Base-by-base conservation (phyloP, 257 asterid species). In the Ajuga chamaepitys region DNA sequence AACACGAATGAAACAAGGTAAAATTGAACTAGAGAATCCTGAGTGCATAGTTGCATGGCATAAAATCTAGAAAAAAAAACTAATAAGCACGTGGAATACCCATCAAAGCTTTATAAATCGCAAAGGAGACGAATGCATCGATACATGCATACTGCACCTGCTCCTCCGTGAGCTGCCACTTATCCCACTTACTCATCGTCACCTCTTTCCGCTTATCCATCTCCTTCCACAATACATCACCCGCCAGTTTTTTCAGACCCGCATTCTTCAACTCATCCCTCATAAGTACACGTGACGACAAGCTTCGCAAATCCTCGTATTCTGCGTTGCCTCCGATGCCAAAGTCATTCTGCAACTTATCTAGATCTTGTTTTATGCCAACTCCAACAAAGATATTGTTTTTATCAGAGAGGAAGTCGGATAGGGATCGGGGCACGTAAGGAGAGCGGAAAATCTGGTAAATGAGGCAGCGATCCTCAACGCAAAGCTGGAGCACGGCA, bases 401-500 rank as follows among this genome's bases (percentile, higher is more conserved):
- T 0, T 9, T 20, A 32, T 66, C 12, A 62, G 72, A 21, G 51
- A 81, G 74, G 67, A 81, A 78, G 0, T 73, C 67, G 1, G 2
- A 4, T 7, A 78, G 76, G 0, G 37, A 5, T 7, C 10, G 3
- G 9, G 85, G 87, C 10, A 78, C 35, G 17, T 1, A 0, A 4
- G 41, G 32, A 47, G 80, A 11, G 62, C 67, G 70, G 51, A 64
- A 1, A 59, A 82, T 62, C 55, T 75, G 76, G 78, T 41, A 70
- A 54, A 78, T 40, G 64, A 81, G 74, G 58, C 86, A 75, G 64
- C 58, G 47, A 28, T 14, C 32, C 68, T 70, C 77, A 26, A 81
- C 70, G 74, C 76, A 73, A 24, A 82, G 73, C 57, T 78, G 84
- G 32, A 78, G 69, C 4, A 67, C 68, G 10, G 84, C 82, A 13